A percentile compares a stretch with the other conserved stretches of the same genome.
Conservation (phyloP, 2,329 filamentous ascomycete species). For the Xylariaceae sp. region DNA sequence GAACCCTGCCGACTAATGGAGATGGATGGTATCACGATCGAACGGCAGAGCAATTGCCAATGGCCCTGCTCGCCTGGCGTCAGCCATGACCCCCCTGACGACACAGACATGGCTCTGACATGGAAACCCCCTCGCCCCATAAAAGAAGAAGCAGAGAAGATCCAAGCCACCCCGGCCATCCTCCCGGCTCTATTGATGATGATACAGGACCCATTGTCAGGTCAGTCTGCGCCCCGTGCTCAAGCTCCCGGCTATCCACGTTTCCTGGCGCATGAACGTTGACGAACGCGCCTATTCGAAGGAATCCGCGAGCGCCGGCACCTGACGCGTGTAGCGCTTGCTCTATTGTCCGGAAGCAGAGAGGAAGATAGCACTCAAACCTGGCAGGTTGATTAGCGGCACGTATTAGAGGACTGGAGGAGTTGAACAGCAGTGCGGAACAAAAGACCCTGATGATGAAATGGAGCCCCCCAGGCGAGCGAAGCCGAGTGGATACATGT, state of each 20-base stretch:
- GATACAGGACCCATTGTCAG: conserved; percentile 6
- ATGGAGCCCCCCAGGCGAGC: too few species aligned
- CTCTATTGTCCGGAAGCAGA: too few species aligned
- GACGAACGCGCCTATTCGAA: conserved; percentile 4
- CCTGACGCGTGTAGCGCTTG: not conserved
- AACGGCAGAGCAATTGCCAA: too few species aligned
- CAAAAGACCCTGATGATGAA: too few species aligned
- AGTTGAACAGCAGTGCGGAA: too few species aligned
- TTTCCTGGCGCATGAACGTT: conserved; percentile 4
- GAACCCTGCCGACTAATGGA: not conserved
- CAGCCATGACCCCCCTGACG: not conserved
- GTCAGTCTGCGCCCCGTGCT: conserved; percentile 23
- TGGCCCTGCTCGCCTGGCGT: too few species aligned
- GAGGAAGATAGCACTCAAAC: too few species aligned
- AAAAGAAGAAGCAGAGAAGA: conserved; percentile 1
- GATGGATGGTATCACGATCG: too few species aligned
- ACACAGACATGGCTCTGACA: not conserved
- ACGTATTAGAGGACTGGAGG: too few species aligned
- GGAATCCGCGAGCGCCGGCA: not conserved
- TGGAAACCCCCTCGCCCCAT: not conserved
- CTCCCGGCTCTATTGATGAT: conserved; percentile 1
- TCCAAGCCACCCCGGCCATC: conserved; percentile 8
- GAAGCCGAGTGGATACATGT: too few species aligned
- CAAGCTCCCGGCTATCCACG: conserved; percentile 21
- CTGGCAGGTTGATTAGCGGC: too few species aligned